Conservation (phyloP, 768 basidiomycete species). For the Serendipita sp. region DNA sequence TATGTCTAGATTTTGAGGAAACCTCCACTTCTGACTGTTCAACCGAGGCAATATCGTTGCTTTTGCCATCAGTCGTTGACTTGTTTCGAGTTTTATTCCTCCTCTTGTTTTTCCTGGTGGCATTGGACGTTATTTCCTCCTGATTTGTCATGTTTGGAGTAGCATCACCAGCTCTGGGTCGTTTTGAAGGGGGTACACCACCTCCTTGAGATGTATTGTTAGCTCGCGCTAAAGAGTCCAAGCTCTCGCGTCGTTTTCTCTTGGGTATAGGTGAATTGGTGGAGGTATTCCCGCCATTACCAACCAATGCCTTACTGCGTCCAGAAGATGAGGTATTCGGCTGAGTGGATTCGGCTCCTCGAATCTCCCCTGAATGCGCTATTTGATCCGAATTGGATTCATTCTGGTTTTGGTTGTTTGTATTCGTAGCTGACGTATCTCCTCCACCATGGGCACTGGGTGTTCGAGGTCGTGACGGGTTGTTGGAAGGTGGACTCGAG, state of each 20-base stretch:
- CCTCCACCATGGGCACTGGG: background rate
- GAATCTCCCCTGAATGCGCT: background rate
- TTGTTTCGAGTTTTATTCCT: no score
- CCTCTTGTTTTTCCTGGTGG: no score
- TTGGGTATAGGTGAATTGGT: background rate
- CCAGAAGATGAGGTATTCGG: no score
- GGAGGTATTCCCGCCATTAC: background rate
- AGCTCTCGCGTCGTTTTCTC: conserved; percentile 1
- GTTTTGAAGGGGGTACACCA: background rate
- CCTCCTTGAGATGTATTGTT: background rate
- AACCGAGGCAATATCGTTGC: no score
- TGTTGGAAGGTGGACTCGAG: background rate
- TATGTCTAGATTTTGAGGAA: no score
- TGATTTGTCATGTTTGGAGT: background rate
- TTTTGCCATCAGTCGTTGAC: no score
- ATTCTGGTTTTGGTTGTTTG: background rate
- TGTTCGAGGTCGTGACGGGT: background rate
- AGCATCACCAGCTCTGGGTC: background rate
- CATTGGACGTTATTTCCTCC: no score
- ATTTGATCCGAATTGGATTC: background rate
- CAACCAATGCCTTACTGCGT: background rate
- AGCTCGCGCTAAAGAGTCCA: background rate
- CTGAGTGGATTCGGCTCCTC: background rate
- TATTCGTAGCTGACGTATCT: no score
- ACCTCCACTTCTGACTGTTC: no score